Evolutionary conservation across 768 basidiomycete species (phyloP), one percentile per base, ranked within the genome.

Genomic region (Xerocomus potaroensis): DNA sequence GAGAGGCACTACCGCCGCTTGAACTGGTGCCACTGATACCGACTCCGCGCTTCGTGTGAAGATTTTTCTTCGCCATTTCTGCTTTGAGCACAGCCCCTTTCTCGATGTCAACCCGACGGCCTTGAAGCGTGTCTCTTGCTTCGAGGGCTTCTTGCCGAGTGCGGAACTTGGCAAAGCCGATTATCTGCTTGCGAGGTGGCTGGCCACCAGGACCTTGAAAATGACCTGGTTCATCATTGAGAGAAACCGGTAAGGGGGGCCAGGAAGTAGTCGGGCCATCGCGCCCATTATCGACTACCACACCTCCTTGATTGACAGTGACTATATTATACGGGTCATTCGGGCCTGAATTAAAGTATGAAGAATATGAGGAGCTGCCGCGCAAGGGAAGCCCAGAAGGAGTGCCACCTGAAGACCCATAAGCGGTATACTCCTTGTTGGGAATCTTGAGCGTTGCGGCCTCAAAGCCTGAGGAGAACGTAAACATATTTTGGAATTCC

Each of bases 1-100:
- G 50, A 49, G 63, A 56, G 39, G 63, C 45, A 46, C 58, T 49
- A 36, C 67, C 67, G 47, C 62, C 52, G 29, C 56, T 59, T 11
- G 63, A 53, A 19, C 47, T 50, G 8, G 54, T 57, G 29, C 71
- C 71, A 16, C 81, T 72, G 5, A 81, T 80, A n/a, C 89, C 89
- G 19, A 91, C 83, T 3, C 88, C 88, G 31, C 91, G 75, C 72
- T 95, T 96, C 16, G 93, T 95, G 61, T 99, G 95, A 31, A 99
- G 68, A 61, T 99, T 98, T 79, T 99, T 99, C 81, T 98, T 98
- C 16, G 96, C 96, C 94, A 99, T 97, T 70, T 98, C 96, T 18
- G 95, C 96, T 67, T 97, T 98, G 31, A 99, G 67, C 3, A 93
- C 85, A 1, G 90, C 83, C 12, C 92, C 92, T 59, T 91, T 92